Percentiles rank a stretch among this genome's conserved stretches.
These are phyloP conservation scores for Saksenaea oblongispora DNA, from an alignment of 371 early-diverging fungal genomes.

Conservation along the genomic window DNA sequence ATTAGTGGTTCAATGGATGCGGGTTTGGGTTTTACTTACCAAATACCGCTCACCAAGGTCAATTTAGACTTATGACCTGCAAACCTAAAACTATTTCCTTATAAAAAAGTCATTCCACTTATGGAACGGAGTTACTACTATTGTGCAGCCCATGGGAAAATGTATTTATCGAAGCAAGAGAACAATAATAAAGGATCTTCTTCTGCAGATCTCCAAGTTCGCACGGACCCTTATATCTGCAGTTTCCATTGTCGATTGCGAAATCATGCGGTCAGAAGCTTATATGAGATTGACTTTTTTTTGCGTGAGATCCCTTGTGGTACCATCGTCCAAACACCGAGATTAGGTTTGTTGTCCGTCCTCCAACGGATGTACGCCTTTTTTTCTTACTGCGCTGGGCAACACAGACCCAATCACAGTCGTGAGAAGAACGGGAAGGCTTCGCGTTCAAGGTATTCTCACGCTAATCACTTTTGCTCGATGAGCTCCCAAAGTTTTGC, in stretches of 20 bases:
- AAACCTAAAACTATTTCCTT: slow-evolving; percentile 1
- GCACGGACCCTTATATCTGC: too few species aligned
- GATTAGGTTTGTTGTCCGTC: slow-evolving; percentile 2
- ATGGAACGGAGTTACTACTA: slow-evolving; percentile 1
- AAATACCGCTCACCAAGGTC: slow-evolving; percentile 3
- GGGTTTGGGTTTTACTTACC: slow-evolving; percentile 1
- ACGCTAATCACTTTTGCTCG: background rate
- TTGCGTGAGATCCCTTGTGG: background rate
- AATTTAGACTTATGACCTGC: slow-evolving; percentile 1
- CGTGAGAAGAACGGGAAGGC: background rate
- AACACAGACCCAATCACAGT: background rate
- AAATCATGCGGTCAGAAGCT: background rate
- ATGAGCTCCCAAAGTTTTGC: too few species aligned
- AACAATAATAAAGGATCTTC: background rate
- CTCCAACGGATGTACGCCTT: background rate
- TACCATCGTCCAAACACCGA: slow-evolving; percentile 4
- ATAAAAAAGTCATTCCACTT: slow-evolving; percentile 1
- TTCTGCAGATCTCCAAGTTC: background rate
- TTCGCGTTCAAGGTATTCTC: background rate
- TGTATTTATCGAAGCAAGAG: too few species aligned
- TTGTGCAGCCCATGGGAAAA: background rate
- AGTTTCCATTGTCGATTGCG: background rate
- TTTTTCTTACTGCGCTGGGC: background rate
- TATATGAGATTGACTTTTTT: background rate
- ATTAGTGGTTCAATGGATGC: background rate